Percentiles rank a stretch among this genome's conserved stretches.
Evolutionary conservation across 169 alveolate species (phyloP).

Genomic region (Fabrea salina): DNA sequence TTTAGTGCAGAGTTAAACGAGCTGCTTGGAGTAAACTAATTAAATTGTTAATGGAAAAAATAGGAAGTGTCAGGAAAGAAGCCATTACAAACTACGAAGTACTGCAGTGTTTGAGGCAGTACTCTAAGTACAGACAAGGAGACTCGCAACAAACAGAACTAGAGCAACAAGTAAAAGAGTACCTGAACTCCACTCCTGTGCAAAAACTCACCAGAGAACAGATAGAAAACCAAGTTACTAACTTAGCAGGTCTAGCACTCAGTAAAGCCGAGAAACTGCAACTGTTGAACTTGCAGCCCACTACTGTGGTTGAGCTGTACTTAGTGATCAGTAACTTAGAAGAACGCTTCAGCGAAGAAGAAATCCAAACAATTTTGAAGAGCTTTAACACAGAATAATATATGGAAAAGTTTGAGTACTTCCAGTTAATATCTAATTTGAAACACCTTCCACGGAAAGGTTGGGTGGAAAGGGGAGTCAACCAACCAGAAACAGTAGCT

Average conservation of each 20-base stretch:
- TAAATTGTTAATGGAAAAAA: too few relatives aligned
- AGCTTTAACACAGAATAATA: too few relatives aligned
- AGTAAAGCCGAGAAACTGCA: background rate
- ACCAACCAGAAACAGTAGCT: slow-evolving; percentile 31
- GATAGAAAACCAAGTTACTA: background rate
- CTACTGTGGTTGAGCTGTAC: background rate
- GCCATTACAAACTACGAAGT: background rate
- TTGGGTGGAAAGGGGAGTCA: background rate
- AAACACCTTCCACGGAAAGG: slow-evolving; percentile 28
- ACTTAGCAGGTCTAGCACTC: background rate
- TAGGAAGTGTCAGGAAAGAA: background rate
- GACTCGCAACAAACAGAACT: background rate
- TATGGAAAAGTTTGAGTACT: slow-evolving; percentile 12
- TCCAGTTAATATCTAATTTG: background rate
- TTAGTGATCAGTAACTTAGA: background rate
- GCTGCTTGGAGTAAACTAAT: too few relatives aligned
- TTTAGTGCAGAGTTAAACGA: too few relatives aligned
- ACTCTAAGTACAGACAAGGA: background rate
- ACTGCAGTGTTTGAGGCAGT: background rate
- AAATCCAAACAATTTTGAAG: background rate
- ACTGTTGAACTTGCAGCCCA: background rate
- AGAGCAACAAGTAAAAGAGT: background rate
- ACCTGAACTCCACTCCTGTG: background rate
- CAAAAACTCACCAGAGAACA: background rate
- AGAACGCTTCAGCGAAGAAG: background rate